These are phyloP conservation scores for Polysphondylium violaceum DNA, from an alignment of 78 protist genomes.

Conservation along the genomic window DNA sequence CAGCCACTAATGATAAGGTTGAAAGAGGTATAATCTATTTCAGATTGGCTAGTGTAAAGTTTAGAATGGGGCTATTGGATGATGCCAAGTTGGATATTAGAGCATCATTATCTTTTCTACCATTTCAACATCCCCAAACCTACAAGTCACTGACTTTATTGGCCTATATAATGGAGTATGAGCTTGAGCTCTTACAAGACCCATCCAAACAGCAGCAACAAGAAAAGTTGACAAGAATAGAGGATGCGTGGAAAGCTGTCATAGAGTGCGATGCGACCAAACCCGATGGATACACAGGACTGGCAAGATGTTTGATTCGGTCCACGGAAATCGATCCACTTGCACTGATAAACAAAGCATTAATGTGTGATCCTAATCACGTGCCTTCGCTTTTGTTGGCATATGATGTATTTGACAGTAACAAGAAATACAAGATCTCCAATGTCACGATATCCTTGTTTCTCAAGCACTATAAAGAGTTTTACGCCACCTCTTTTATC, in stretches of 20 bases:
- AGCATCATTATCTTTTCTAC: constrained; percentile 8
- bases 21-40: constrained; percentile 32
- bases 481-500: constrained; percentile 7
- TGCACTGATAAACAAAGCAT: not conserved
- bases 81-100: not conserved
- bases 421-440: not conserved
- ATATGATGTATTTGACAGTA: constrained; percentile 25
- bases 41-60: constrained; percentile 27
- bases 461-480: constrained; percentile 21
- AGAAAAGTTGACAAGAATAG: not conserved
- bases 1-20: constrained; percentile 6
- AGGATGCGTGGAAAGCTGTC: constrained; percentile 24
- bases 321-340: not conserved
- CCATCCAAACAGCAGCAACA: not conserved
- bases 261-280: constrained; percentile 1
- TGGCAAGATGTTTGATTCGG: constrained; percentile 30
- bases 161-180: constrained; percentile 21
- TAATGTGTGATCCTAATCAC: constrained; percentile 28
- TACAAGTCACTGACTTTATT: not conserved
- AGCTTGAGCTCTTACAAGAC: not conserved
- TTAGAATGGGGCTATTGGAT: not conserved
- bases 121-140: constrained; percentile 7
- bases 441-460: not conserved
- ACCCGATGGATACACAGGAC: constrained; percentile 70
- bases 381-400: constrained; percentile 36